These are phyloP conservation scores for Eucalyptus virginea DNA, from an alignment of 345 rosid species.

Conservation along the genomic window DNA sequence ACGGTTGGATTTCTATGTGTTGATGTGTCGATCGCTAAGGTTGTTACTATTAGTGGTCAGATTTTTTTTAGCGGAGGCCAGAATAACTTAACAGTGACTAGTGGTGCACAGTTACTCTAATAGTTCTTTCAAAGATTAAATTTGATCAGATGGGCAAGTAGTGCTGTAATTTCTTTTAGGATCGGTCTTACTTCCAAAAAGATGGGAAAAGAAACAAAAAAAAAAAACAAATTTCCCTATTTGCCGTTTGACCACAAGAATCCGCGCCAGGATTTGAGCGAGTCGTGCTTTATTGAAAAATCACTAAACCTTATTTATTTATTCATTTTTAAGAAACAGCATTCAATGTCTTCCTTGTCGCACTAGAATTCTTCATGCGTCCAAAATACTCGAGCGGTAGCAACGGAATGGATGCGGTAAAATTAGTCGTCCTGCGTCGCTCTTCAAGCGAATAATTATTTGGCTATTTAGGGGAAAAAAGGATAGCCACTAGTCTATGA, in stretches of 20 bases:
- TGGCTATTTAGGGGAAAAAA: neutral
- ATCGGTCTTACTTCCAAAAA: neutral
- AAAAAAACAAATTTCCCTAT: neutral
- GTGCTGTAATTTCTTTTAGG: neutral
- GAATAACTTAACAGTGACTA: neutral
- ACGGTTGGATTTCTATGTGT: neutral
- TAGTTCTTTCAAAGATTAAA: neutral
- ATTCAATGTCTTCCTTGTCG: neutral
- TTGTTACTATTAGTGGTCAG: neutral
- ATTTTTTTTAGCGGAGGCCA: neutral
- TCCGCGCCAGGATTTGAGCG: neutral
- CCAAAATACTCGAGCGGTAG: neutral
- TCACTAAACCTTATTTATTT: constrained; percentile 8
- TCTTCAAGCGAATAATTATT: neutral
- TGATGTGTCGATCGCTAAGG: neutral
- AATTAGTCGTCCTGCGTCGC: neutral
- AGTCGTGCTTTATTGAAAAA: neutral
- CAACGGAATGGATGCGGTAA: neutral
- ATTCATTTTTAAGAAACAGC: neutral
- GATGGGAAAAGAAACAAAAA: neutral
- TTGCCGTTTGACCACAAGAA: neutral
- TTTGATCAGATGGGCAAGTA: neutral
- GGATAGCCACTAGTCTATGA: neutral
- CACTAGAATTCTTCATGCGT: neutral
- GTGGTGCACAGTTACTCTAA: neutral